Evolutionary conservation across 192 early-diverging fungal species (phyloP), one percentile per base, ranked within the genome.

Genomic region (Rhizoclosmatium sp.): DNA sequence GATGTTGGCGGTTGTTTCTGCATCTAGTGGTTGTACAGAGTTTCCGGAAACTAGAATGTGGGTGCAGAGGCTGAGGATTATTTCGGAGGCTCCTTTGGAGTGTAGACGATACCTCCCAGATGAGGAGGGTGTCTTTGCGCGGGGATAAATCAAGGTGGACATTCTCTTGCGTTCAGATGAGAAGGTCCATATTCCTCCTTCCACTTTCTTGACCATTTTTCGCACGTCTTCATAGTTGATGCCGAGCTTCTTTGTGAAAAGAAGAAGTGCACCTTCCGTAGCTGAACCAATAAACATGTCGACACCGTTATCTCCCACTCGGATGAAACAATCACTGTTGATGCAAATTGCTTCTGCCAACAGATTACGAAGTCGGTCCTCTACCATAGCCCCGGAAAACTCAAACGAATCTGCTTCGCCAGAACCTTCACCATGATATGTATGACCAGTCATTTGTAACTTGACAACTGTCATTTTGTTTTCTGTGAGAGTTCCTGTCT

Each of bases 381-480:
- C 45, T 39, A 89, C 79, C 3, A 88, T 87, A 49, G 56, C 78
- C 3, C 65, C 64, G 2, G 75, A 64, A 71, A 85, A 91, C 48
- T 87, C 56, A 5, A 72, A 46, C 16, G 82, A 61, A 70, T 85
- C 79, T 2, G 71, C 69, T 41, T 89, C 87, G 23, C 88, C 89
- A 19, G 87, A 88, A 7, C 88, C 89, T 78, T 87, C 89, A 3
- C 89, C 89, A 59, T 89, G 76, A 65, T 82, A 82, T 10, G 84
- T 58, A 10, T 76, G 65, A 49, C 85, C 85, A 1, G 86, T 85
- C 19, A 87, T 78, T 58, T 87, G 62, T 0, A 84, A 59, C 65
- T 86, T 85, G 16, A 91, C 89, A 4, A 88, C 89, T 4, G 89
- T 88, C 89, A 91, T 91, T 56, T 89, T 82, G 80, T 91, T 91